These are phyloP conservation scores for Gloeopeniophorella convolvens DNA, from an alignment of 768 basidiomycete genomes.

Conservation along the genomic window DNA sequence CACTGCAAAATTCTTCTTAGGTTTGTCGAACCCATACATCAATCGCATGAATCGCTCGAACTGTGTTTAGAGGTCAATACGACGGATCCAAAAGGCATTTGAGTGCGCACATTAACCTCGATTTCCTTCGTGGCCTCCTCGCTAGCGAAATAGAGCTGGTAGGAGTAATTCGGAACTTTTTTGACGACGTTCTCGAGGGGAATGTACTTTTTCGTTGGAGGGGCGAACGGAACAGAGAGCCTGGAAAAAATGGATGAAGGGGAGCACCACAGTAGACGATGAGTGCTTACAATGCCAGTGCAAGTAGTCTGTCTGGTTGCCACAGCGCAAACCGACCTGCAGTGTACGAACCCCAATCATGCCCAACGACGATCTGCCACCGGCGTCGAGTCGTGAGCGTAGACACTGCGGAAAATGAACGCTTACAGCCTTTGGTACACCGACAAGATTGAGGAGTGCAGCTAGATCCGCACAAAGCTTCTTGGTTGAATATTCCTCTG, in stretches of 20 bases:
- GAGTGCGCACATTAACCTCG: conserved; percentile 44
- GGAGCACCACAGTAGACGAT: background rate
- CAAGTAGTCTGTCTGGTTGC: conserved; percentile 56
- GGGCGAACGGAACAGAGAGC: conserved; percentile 59
- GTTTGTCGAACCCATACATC: conserved; percentile 7
- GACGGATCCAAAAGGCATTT: background rate
- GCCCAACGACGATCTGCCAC: conserved; percentile 67
- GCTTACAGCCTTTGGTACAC: conserved; percentile 26
- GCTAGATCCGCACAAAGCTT: conserved; percentile 28
- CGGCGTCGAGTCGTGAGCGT: background rate
- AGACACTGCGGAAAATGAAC: no score
- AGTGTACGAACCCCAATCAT: conserved; percentile 73
- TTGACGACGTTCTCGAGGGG: conserved; percentile 46
- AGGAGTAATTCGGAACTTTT: conserved; percentile 51
- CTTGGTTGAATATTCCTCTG: conserved; percentile 24
- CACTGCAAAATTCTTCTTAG: background rate
- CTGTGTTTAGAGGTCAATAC: conserved; percentile 10
- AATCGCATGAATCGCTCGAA: conserved; percentile 21
- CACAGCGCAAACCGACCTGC: conserved; percentile 66
- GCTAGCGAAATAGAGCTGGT: conserved; percentile 62
- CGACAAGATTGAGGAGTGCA: conserved; percentile 29
- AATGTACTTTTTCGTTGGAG: conserved; percentile 45
- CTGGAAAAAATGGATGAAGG: conserved; percentile 30
- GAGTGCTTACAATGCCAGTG: conserved; percentile 46
- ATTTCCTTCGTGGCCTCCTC: conserved; percentile 46